Evolutionary conservation across 1,139 yeast genomes (phyloP).

Genomic region (Geotrichum histeridarum): DNA sequence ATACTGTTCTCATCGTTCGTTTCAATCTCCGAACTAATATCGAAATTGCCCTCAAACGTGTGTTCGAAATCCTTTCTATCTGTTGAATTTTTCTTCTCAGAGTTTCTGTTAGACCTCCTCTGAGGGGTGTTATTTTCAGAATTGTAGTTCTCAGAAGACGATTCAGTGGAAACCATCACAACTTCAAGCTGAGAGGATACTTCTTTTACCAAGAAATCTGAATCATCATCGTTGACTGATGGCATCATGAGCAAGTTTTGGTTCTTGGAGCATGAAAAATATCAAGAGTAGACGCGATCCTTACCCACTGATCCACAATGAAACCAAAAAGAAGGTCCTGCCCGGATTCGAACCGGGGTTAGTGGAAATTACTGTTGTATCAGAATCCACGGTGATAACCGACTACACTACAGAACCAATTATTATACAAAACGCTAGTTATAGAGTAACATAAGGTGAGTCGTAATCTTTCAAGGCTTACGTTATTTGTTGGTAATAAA

Average conservation of each 20-base stretch:
- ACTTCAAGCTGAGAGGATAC: background rate
- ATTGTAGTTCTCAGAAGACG: background rate
- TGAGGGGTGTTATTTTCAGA: too few relatives aligned
- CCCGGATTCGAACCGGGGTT: constrained; percentile 26
- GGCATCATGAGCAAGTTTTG: background rate
- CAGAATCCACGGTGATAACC: constrained; percentile 18
- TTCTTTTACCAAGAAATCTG: background rate
- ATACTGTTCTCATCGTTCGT: too few relatives aligned
- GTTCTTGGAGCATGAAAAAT: background rate
- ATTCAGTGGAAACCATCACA: background rate
- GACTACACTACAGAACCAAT: constrained; percentile 16
- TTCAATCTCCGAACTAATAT: too few relatives aligned
- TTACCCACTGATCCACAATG: background rate
- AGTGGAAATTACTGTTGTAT: constrained; percentile 13
- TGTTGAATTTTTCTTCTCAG: too few relatives aligned
- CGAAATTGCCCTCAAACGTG: too few relatives aligned
- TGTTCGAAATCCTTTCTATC: too few relatives aligned
- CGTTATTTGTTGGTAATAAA: too few relatives aligned
- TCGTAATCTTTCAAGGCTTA: too few relatives aligned
- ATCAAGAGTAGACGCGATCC: background rate
- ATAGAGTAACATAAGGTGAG: too few relatives aligned
- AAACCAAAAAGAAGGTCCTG: constrained; percentile 18
- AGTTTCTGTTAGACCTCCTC: too few relatives aligned
- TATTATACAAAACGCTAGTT: background rate
- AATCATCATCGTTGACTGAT: background rate